Conservation (phyloP, 2,329 filamentous ascomycete genomes). For the Cercospora berteroae region DNA sequence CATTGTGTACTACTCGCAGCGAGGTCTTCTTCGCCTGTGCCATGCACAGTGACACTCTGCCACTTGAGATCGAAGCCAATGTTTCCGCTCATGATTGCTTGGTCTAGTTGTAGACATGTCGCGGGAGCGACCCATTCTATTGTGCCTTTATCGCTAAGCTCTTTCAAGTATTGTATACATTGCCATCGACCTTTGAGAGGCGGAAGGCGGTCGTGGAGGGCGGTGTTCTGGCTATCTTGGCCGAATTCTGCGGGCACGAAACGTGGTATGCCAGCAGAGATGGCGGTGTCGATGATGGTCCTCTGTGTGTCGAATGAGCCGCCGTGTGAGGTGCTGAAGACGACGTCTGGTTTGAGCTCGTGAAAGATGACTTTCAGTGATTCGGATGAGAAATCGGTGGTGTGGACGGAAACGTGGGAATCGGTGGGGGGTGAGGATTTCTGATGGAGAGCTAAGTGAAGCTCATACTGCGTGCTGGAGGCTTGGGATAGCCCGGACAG, state of each 20-base stretch:
- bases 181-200: constrained; percentile 34
- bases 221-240: constrained; percentile 34
- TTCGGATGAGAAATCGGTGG: constrained; percentile 34
- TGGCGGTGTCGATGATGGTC: constrained; percentile 27
- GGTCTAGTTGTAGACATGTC: constrained; percentile 38
- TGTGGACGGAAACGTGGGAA: constrained; percentile 19
- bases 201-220: constrained; percentile 35
- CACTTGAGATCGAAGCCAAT: constrained; percentile 42
- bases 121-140: constrained; percentile 40
- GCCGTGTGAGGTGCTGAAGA: constrained; percentile 31
- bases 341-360: constrained; percentile 25
- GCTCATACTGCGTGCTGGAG: not conserved
- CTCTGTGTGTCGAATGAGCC: constrained; percentile 32
- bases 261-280: constrained; percentile 20
- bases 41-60: constrained; percentile 42
- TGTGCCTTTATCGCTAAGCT: constrained; percentile 7
- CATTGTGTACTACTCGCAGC: constrained; percentile 38
- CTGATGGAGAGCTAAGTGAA: constrained; percentile 21
- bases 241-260: constrained; percentile 33
- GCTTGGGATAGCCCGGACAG: constrained; percentile 8
- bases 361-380: constrained; percentile 33
- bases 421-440: not conserved
- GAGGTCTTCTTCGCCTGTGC: constrained; percentile 38
- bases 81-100: constrained; percentile 35
- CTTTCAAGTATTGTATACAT: constrained; percentile 35